Conservation (phyloP, 106 monocot genomes). For the Allium cepa region DNA sequence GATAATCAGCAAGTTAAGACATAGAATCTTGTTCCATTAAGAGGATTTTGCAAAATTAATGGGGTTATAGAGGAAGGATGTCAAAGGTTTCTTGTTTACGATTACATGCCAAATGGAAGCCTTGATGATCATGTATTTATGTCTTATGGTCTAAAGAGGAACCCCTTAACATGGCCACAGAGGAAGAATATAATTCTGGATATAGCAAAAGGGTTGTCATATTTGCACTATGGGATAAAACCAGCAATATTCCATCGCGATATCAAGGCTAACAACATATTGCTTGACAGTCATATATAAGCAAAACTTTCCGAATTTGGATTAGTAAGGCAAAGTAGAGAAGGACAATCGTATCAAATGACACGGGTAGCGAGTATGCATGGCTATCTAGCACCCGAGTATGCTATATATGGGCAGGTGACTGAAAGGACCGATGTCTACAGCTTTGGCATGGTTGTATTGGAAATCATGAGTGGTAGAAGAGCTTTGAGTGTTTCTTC, state of each 20-base stretch:
- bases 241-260: slow-evolving; percentile 79
- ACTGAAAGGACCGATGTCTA: slow-evolving; percentile 97
- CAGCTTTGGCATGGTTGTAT: slow-evolving; percentile 68
- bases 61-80: slow-evolving; percentile 36
- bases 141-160: neutral
- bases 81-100: slow-evolving; percentile 64
- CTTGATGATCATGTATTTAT: slow-evolving; percentile 51
- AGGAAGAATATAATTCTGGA: slow-evolving; percentile 67
- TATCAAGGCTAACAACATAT: slow-evolving; percentile 80
- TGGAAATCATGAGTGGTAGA: slow-evolving; percentile 80
- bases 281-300: slow-evolving; percentile 63
- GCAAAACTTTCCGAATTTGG: slow-evolving; percentile 79
- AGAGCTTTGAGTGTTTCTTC: slow-evolving; percentile 52
- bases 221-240: slow-evolving; percentile 73
- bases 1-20: slow-evolving; percentile 64
- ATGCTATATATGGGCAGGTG: slow-evolving; percentile 88
- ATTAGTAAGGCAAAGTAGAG: slow-evolving; percentile 41
- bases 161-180: slow-evolving; percentile 51
- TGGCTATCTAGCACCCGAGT: slow-evolving; percentile 82
- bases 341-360: slow-evolving; percentile 65
- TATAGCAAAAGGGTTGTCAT: slow-evolving; percentile 61
- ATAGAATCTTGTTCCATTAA: slow-evolving; percentile 67
- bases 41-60: slow-evolving; percentile 69
- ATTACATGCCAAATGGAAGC: slow-evolving; percentile 69
- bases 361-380: slow-evolving; percentile 70